These are phyloP conservation scores for Striga asiatica DNA, from an alignment of 257 asterid species.

Conservation along the genomic window DNA sequence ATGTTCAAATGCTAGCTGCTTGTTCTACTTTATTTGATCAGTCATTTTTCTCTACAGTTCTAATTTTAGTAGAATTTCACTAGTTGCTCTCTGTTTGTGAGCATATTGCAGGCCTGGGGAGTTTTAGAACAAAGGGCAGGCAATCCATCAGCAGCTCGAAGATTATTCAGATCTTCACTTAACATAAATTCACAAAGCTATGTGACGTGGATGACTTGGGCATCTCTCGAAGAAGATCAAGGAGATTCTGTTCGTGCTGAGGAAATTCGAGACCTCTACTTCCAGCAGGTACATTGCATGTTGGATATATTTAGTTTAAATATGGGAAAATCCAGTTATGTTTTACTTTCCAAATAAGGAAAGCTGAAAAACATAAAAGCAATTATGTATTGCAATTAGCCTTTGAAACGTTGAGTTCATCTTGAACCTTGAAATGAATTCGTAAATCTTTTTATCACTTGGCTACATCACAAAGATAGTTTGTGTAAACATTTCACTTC, in stretches of 20 bases:
- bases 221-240: slow-evolving; percentile 86
- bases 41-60: background rate
- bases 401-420: too few species aligned
- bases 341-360: too few species aligned
- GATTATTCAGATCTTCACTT: slow-evolving; percentile 78
- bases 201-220: slow-evolving; percentile 99
- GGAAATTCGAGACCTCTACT: slow-evolving; percentile 84
- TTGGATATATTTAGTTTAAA: too few species aligned
- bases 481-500: background rate
- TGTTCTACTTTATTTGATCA: background rate
- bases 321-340: too few species aligned
- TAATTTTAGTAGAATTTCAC: background rate
- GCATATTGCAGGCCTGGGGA: slow-evolving; percentile 84
- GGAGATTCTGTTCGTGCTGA: slow-evolving; percentile 81
- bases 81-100: background rate
- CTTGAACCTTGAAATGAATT: background rate
- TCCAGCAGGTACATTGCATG: slow-evolving; percentile 70
- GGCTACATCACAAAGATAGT: background rate
- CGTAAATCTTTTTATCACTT: background rate
- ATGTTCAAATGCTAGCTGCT: too few species aligned
- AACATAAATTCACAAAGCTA: slow-evolving; percentile 93
- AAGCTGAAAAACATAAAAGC: too few species aligned
- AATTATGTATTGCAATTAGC: too few species aligned
- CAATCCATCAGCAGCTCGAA: slow-evolving; percentile 73
- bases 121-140: slow-evolving; percentile 89